Percentiles rank a stretch among this genome's conserved stretches.
Evolutionary conservation across 1,284 basidiomycete species (phyloP).

Genomic region (Cryptococcus amylolentus): DNA sequence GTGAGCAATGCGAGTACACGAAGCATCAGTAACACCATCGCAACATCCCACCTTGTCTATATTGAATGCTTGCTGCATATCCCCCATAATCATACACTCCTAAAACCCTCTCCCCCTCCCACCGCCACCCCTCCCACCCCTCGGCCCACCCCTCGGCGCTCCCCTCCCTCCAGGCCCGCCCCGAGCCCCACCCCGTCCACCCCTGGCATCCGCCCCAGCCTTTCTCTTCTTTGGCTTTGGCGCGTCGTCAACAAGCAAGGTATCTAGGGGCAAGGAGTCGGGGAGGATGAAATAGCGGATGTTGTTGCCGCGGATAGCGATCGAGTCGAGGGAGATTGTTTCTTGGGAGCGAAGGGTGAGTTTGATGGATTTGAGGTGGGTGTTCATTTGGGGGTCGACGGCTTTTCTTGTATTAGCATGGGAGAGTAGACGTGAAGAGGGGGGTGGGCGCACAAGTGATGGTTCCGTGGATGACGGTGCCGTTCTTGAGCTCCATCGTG

Average conservation of each 20-base stretch:
- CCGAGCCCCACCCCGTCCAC: constrained; percentile 17
- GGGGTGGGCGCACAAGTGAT: constrained; percentile 74
- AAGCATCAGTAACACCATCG: not conserved
- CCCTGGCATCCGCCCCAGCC: constrained; percentile 34
- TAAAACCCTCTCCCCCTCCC: constrained; percentile 40
- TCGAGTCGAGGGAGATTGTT: constrained; percentile 64
- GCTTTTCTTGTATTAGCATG: constrained; percentile 53
- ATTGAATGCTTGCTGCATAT: too few relatives aligned
- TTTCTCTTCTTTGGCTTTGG: constrained; percentile 85
- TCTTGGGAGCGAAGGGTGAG: constrained; percentile 74
- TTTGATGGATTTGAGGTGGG: constrained; percentile 94
- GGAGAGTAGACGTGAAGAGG: not conserved
- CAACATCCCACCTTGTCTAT: not conserved
- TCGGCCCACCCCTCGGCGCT: constrained; percentile 23
- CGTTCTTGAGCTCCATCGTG: constrained; percentile 97
- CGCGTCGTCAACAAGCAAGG: constrained; percentile 93
- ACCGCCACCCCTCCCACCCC: constrained; percentile 35
- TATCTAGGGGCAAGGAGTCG: constrained; percentile 93
- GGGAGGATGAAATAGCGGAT: constrained; percentile 85
- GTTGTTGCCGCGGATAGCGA: constrained; percentile 89
- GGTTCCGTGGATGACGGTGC: constrained; percentile 90
- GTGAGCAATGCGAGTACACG: too few relatives aligned
- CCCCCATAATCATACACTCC: not conserved
- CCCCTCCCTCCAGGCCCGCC: constrained; percentile 35
- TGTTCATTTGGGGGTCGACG: constrained; percentile 97